Percentiles rank a stretch among this genome's conserved stretches.
Conservation (phyloP, 495 filamentous ascomycete genomes). For the Halenospora varia region DNA sequence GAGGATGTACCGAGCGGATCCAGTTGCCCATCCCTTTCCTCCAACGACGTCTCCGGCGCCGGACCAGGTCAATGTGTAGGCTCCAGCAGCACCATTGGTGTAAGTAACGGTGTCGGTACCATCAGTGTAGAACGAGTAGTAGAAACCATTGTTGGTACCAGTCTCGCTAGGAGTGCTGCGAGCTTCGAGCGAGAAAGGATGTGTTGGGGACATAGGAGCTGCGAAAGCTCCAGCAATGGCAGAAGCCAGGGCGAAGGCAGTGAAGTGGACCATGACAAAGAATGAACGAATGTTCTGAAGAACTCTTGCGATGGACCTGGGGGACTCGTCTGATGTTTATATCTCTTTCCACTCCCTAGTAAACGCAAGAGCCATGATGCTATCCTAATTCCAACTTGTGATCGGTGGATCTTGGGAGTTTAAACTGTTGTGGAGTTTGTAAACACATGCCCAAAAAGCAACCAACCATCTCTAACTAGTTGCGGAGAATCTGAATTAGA, state of each 20-base stretch:
- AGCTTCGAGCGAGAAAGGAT: no score
- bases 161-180: neutral
- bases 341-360: neutral
- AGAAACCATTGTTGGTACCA: conserved; percentile 40
- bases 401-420: neutral
- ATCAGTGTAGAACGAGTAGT: conserved; percentile 65
- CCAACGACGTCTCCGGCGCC: conserved; percentile 59
- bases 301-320: neutral
- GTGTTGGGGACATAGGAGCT: no score
- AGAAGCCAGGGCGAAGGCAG: neutral
- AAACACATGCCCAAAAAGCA: neutral
- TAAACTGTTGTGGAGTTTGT: neutral
- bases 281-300: neutral
- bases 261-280: neutral
- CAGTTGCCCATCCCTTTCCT: conserved; percentile 38
- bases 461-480: neutral
- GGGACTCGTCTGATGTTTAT: neutral
- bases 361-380: neutral
- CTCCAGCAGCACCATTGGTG: conserved; percentile 52
- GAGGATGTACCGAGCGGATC: conserved; percentile 32
- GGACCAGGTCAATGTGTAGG: conserved; percentile 56
- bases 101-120: conserved; percentile 52
- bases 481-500: neutral
- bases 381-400: neutral
- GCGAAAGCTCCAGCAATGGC: neutral